Conservation (phyloP, 371 early-diverging fungal species). For the Mucor sp. region DNA sequence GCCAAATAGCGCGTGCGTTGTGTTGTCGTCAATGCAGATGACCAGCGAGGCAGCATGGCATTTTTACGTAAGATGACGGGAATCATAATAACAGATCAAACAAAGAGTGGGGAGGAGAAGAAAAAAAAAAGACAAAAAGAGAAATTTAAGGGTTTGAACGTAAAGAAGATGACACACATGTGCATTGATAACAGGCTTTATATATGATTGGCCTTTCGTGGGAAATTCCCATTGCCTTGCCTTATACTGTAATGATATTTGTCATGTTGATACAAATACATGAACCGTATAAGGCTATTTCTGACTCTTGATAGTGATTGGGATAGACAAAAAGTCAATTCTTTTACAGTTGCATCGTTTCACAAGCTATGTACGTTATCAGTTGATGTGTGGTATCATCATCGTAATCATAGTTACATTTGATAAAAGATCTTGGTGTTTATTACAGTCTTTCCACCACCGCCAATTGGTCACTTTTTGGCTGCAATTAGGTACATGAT, state of each 20-base stretch:
- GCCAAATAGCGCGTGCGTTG: constrained; percentile 9
- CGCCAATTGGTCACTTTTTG: too few relatives aligned
- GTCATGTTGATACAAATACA: constrained; percentile 11
- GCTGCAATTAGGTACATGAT: too few relatives aligned
- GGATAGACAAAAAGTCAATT: not conserved
- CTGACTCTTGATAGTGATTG: not conserved
- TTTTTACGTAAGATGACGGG: constrained; percentile 7
- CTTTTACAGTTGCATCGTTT: not conserved
- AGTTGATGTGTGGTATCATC: not conserved
- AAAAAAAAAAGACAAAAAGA: not conserved
- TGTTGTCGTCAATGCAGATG: not conserved
- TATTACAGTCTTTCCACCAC: too few relatives aligned
- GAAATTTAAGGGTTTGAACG: too few relatives aligned
- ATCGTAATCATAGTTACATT: not conserved
- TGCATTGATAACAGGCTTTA: too few relatives aligned
- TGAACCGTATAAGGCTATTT: constrained; percentile 10
- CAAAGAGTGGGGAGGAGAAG: not conserved
- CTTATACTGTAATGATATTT: constrained; percentile 9
- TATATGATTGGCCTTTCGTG: not conserved
- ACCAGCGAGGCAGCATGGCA: not conserved
- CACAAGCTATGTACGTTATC: not conserved
- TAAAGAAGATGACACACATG: too few relatives aligned
- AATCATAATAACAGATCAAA: constrained; percentile 3
- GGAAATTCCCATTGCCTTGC: constrained; percentile 6
- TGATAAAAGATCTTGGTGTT: too few relatives aligned